Conservation (phyloP, 768 basidiomycete species). For the Leccinum subgranulosum region DNA sequence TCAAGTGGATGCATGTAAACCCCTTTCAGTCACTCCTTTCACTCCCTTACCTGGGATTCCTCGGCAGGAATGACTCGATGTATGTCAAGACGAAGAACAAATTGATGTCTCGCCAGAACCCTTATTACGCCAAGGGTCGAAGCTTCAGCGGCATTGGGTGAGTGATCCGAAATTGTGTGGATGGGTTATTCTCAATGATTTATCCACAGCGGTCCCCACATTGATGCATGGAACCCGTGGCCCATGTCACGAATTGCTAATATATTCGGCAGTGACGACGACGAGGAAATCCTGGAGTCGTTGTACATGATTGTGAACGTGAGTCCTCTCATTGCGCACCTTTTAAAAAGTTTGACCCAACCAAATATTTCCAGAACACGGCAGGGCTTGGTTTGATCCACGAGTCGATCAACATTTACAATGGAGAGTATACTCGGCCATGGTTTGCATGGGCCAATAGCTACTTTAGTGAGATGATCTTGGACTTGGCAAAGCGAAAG, state of each 20-base stretch:
- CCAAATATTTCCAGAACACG: constrained; percentile 51
- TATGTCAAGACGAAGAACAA: constrained; percentile 65
- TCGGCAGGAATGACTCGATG: constrained; percentile 53
- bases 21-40: constrained; percentile 62
- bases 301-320: constrained; percentile 70
- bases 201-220: constrained; percentile 62
- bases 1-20: neutral
- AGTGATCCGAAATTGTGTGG: constrained; percentile 18
- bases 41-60: constrained; percentile 75
- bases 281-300: constrained; percentile 59
- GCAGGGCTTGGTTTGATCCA: constrained; percentile 74
- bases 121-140: constrained; percentile 64
- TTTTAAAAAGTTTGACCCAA: neutral
- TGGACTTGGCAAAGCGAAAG: constrained; percentile 73
- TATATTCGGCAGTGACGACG: constrained; percentile 72
- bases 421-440: constrained; percentile 58
- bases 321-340: constrained; percentile 21
- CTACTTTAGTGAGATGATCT: constrained; percentile 79
- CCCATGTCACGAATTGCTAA: constrained; percentile 79
- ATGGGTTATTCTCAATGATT: neutral
- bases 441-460: constrained; percentile 88
- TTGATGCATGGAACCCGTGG: constrained; percentile 73
- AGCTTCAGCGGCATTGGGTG: constrained; percentile 70
- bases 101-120: constrained; percentile 61
- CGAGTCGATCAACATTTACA: constrained; percentile 67